These are phyloP conservation scores for Aspergillus sp. DNA, from an alignment of 2,329 filamentous ascomycete genomes.

Conservation along the genomic window DNA sequence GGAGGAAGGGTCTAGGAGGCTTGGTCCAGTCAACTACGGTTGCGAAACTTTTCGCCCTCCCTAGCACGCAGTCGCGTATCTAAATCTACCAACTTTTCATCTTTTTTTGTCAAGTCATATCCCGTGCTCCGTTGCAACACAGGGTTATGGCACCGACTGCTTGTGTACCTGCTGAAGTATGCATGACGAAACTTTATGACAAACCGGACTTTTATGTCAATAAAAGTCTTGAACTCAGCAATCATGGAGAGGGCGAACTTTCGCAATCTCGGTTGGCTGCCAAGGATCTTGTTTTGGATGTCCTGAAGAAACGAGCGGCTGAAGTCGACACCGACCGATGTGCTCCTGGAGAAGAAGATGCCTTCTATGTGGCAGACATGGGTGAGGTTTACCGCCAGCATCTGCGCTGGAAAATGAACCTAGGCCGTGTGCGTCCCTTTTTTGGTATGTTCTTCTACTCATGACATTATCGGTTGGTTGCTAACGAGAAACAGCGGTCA, in stretches of 20 bases:
- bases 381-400: slow-evolving; percentile 99
- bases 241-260: slow-evolving; percentile 48
- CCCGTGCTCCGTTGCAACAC: slow-evolving; percentile 34
- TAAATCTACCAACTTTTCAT: slow-evolving; percentile 13
- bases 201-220: slow-evolving; percentile 33
- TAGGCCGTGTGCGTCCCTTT: slow-evolving; percentile 90
- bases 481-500: slow-evolving; percentile 67
- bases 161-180: slow-evolving; percentile 53
- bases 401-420: slow-evolving; percentile 93
- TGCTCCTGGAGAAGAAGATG: slow-evolving; percentile 90
- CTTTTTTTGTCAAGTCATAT: slow-evolving; percentile 19
- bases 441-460: slow-evolving; percentile 66
- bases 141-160: slow-evolving; percentile 73
- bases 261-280: slow-evolving; percentile 51
- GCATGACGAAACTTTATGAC: slow-evolving; percentile 32
- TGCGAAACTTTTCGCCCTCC: slow-evolving; percentile 93
- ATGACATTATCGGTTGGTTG: background rate
- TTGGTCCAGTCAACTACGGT: slow-evolving; percentile 88
- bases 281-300: slow-evolving; percentile 81
- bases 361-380: slow-evolving; percentile 97
- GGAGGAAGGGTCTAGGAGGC: slow-evolving; percentile 99
- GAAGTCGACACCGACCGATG: slow-evolving; percentile 84
- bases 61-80: slow-evolving; percentile 61
- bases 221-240: slow-evolving; percentile 34
- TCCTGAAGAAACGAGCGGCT: slow-evolving; percentile 81